These are phyloP conservation scores for Scytalidium lignicola DNA, from an alignment of 2,329 filamentous ascomycete genomes.

Conservation along the genomic window DNA sequence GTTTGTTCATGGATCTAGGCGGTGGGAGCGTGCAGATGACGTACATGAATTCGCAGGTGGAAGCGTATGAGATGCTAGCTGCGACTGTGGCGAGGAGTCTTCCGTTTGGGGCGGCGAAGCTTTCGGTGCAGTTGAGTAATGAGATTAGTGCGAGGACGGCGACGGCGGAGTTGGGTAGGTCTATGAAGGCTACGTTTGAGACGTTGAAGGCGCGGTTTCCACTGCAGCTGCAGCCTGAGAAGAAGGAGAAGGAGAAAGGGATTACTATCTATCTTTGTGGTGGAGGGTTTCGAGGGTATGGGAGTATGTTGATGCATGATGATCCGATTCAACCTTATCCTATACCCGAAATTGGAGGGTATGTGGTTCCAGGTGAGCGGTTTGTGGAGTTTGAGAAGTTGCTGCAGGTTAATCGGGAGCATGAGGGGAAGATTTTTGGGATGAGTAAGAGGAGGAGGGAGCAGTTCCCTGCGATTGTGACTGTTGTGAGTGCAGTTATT, in stretches of 20 bases:
- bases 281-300: slow-evolving; percentile 86
- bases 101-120: slow-evolving; percentile 56
- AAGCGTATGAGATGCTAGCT: slow-evolving; percentile 45
- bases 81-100: slow-evolving; percentile 52
- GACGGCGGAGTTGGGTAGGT: slow-evolving; percentile 39
- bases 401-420: slow-evolving; percentile 43
- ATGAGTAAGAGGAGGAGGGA: slow-evolving; percentile 73
- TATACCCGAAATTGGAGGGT: slow-evolving; percentile 76
- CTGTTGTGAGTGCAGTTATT: slow-evolving; percentile 72
- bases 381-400: slow-evolving; percentile 54
- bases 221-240: slow-evolving; percentile 44
- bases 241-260: slow-evolving; percentile 30
- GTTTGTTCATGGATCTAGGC: slow-evolving; percentile 81
- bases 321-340: slow-evolving; percentile 74
- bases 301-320: slow-evolving; percentile 79
- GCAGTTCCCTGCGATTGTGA: slow-evolving; percentile 79
- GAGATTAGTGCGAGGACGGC: slow-evolving; percentile 38
- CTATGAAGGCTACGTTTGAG: slow-evolving; percentile 56
- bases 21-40: slow-evolving; percentile 66
- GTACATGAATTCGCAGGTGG: slow-evolving; percentile 47
- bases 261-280: slow-evolving; percentile 80
- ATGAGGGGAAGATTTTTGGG: slow-evolving; percentile 60
- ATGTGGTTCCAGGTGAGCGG: slow-evolving; percentile 54
- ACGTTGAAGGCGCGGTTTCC: slow-evolving; percentile 45
- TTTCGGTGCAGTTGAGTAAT: slow-evolving; percentile 44